A percentile compares a stretch with the other conserved stretches of the same genome.
These are phyloP conservation scores for Prototheca wickerhamii DNA, from an alignment of 163 green algal species.

Conservation along the genomic window DNA sequence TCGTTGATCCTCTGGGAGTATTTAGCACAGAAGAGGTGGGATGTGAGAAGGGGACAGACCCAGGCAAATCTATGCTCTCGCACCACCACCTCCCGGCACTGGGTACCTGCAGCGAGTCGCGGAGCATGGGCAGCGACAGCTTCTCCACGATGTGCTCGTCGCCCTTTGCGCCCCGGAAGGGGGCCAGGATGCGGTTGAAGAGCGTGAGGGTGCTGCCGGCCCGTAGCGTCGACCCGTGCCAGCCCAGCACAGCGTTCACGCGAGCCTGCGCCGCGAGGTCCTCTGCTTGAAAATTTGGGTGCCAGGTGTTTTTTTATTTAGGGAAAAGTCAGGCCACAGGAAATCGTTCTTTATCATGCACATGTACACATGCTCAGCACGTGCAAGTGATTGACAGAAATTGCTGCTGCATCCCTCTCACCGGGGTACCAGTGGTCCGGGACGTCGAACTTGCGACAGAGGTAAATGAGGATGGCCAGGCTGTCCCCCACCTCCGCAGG, in stretches of 20 bases:
- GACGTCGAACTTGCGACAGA: neutral
- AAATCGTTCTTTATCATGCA: neutral
- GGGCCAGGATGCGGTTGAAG: neutral
- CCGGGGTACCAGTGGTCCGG: conserved; percentile 1
- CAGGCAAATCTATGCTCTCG: neutral
- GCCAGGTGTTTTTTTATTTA: neutral
- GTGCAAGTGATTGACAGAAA: too few relatives aligned
- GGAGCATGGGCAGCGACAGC: neutral
- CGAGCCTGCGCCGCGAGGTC: neutral
- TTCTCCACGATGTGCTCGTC: neutral
- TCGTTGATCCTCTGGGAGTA: neutral
- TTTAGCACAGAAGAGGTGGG: neutral
- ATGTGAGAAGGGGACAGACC: neutral
- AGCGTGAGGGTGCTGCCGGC: neutral
- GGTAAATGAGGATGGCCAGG: neutral
- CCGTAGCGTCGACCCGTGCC: neutral
- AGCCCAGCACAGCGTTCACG: conserved; percentile 1
- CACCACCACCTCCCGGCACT: neutral
- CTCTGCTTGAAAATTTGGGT: neutral
- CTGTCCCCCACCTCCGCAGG: neutral
- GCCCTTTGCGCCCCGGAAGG: neutral
- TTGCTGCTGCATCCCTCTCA: too few relatives aligned
- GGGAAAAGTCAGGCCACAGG: neutral
- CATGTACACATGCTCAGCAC: neutral
- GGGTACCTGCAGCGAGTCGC: neutral